Base-by-base conservation (phyloP, 2,329 filamentous ascomycete species). In the Akanthomyces lecanii region DNA sequence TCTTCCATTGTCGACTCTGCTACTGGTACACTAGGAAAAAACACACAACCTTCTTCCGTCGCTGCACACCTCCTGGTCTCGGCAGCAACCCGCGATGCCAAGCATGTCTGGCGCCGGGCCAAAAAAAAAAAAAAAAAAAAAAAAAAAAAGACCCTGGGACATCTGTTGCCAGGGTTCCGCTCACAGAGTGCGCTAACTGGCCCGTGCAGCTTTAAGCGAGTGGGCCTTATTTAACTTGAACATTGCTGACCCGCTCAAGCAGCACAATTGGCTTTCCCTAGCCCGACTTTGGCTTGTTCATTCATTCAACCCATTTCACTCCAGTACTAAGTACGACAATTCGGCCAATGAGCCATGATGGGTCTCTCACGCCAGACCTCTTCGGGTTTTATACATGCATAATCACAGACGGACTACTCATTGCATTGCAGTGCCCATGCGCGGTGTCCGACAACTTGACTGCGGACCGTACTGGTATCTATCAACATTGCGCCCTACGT, bases 161-260 rank as follows among this genome's bases (percentile, higher is more conserved):
- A n/a, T 59, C 38, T 58, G 62, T 64, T 63, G 62, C 56, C 50
- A 59, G 62, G 62, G 56, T 30, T 48, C 62, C 50, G 51, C 36
- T 28, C 45, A 55, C 28, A 25, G 25, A 18, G 51, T 21, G n/a
- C 50, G 48, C 50, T 52, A 38, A 64, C 63, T 72, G 70, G 70
- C 63, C 70, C 66, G 69, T 72, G 70, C 70, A 64, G 63, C 63
- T 66, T 67, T 69, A 71, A 72, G 71, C 67, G 69, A 72, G 70
- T 71, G 70, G 70, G 69, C 61, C 70, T 71, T 68, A 55, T 55
- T 55, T 61, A 36, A 61, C 38, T 54, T 51, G 48, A 53, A 72
- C 70, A 72, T 72, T 70, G 65, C 69, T 71, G 65, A 68, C 57
- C 57, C 56, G 57, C 48, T 28, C 33, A n/a, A n/a, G 64, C 63